Evolutionary conservation across 2,329 filamentous ascomycete species (phyloP), one percentile per base, ranked within the genome.

Genomic region (Coniosporium tulheliwenetii): DNA sequence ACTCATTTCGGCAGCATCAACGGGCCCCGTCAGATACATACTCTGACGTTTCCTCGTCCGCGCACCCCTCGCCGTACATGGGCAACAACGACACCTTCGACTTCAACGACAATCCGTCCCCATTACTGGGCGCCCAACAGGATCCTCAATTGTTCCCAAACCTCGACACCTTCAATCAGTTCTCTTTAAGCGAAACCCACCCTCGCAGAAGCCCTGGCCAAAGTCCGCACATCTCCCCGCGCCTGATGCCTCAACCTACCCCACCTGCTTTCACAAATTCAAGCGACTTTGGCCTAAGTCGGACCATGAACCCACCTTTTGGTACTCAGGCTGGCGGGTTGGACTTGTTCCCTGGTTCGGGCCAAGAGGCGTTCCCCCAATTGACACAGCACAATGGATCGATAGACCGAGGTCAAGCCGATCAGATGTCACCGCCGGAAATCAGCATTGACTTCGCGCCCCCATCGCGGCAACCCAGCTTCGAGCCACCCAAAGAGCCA

Each of bases 381-480:
- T 58, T 69, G 45, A 61, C 58, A 41, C 64, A 68, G 47, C 61
- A 68, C 32, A 64, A 49, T 39, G 57, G 43, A 63, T 62, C 62
- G 16, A 57, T 62, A 29, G 81, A 87, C 43, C 73, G 83, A 55
- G 74, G 76, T 5, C 77, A 73, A 54, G 76, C 73, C 37, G 75
- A 79, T 39, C 73, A 82, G 49, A 91, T 93, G 79, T 81, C 81
- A 3, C 84, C 87, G n/a, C 87, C 87, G 0, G 84, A 87, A 39
- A 95, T 95, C 61, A 93, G 91, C 55, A 91, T 95, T 50, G 84
- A 94, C 56, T 86, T 85, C 58, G 87, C 86, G 12, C 87, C 87
- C 16, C 79, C 79, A 8, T 75, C 81, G 40, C 66, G 73, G 43
- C 75, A 75, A 51, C 73, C 69, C 40, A 76, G 69, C 49, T 81